Evolutionary conservation across 805 yeast genomes (phyloP), one percentile per base, ranked within the genome.

Genomic region (Starmerella bombi): DNA sequence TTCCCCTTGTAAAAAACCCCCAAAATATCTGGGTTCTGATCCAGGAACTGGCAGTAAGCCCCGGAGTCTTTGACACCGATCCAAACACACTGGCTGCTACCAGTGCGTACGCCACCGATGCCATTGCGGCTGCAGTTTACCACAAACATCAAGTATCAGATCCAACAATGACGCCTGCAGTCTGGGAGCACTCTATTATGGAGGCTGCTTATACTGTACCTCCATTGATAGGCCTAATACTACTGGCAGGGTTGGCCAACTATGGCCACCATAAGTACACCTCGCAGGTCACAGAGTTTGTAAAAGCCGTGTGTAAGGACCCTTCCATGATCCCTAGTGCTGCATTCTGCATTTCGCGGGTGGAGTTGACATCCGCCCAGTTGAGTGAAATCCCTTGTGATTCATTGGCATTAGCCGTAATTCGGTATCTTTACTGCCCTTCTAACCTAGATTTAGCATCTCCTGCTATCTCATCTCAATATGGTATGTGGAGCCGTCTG

Each of bases 401-500:
- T 3, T 18, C 21, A n/a, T 27, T 46, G n/a, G 33, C 36, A 18
- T 22, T 35, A 1, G 35, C 38, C 3, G 25, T 37, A 1, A 9
- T 32, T 12, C 30, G 34, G 19, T 21, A 32, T 2, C 19, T 49
- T 3, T 49, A 41, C 34, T 36, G 34, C 2, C 48, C 42, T 3
- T 30, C 16, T 3, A 39, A 36, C n/a, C 25, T 48, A 8, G 16
- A 10, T 14, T 25, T 41, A 16, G 20, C 3, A 3, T 17, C 28
- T 9, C 34, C 45, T 10, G 23, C 27, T 5, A 27, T 38, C 15
- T 3, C 32, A 1, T 18, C 32, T 3, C 46, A 49, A 4, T 36
- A 47, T n/a, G 54, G 54, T 7, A 40, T 47, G 15, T 50, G 46
- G 46, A 46, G 51, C 41, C 41, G 47, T 14, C 44, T 49, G 1